Evolutionary conservation across 108 stramenopile genomes (phyloP), one percentile per base, ranked within the genome.

Genomic region (Cylindrotheca closterium): DNA sequence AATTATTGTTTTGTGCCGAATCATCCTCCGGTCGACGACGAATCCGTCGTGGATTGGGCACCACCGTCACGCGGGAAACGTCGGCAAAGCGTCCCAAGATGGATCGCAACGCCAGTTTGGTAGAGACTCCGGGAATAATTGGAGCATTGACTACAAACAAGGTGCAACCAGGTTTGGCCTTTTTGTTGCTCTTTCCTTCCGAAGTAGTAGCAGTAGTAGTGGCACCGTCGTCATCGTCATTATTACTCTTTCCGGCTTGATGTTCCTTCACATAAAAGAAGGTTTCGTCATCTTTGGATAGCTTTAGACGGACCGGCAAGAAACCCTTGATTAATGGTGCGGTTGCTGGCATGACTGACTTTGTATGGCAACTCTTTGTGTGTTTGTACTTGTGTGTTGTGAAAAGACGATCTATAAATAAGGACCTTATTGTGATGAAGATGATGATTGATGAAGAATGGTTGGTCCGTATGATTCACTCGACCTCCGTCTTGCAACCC

Each of bases 141-240:
- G 92, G 92, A 15, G 84, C 83, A 70, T 94, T 94, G 49, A 82
- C 86, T 4, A 94, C 84, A 70, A 94, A 94, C n/a, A 94, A 59
- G 4, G 92, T 90, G 15, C 37, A 42, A 42, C 15, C 15, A 15
- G 37, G 10, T 7, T 42, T 42, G 26, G n/a, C 27, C n/a, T 62
- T 62, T 42, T 49, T 18, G n/a, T 51, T 18, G 51, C 27, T 54
- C 49, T 58, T 71, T n/a, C n/a, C n/a, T n/a, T n/a, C n/a, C n/a
- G n/a, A n/a, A n/a, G n/a, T n/a, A n/a, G n/a, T n/a, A n/a, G n/a
- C n/a, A n/a, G n/a, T n/a, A 48, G 73, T 30, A 47, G 54, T 49
- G 24, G 55, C 37, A 25, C 2, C 48, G 25, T 70, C 51, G 27
- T 59, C 64, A 0, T 30, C 42, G 1, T 60, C 53, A 15, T 27